Percentiles rank a stretch among this genome's conserved stretches.
These are phyloP conservation scores for Trametes gibbosa DNA, from an alignment of 768 basidiomycete genomes.

Conservation along the genomic window DNA sequence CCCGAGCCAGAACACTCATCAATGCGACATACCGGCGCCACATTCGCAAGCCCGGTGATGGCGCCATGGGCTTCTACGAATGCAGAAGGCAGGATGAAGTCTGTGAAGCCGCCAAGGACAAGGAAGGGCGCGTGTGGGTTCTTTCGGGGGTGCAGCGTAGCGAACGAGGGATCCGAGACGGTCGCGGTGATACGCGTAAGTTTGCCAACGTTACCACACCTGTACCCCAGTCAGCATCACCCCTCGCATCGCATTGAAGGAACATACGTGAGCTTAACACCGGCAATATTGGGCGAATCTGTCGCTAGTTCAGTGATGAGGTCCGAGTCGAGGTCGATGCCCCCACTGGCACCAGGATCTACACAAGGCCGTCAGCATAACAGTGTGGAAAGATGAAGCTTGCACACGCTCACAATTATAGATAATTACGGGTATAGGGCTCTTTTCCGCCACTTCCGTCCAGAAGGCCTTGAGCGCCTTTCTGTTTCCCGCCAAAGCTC, in stretches of 20 bases:
- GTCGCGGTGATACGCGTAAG: constrained; percentile 77
- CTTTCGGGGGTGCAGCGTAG: constrained; percentile 61
- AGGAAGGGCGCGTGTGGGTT: constrained; percentile 67
- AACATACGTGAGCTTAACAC: constrained; percentile 85
- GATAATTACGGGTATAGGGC: constrained; percentile 82
- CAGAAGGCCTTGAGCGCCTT: constrained; percentile 77
- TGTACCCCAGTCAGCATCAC: constrained; percentile 29
- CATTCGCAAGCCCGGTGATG: constrained; percentile 87
- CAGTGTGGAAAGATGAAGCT: neutral
- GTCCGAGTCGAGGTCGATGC: constrained; percentile 90
- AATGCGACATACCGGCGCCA: constrained; percentile 60
- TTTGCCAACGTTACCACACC: constrained; percentile 90
- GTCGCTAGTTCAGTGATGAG: constrained; percentile 75
- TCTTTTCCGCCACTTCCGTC: constrained; percentile 70
- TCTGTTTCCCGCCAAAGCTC: constrained; percentile 57
- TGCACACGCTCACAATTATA: constrained; percentile 71
- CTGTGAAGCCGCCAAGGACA: constrained; percentile 81
- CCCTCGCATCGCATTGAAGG: too few species aligned
- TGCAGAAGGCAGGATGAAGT: constrained; percentile 74
- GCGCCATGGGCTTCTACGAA: constrained; percentile 81
- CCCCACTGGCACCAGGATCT: constrained; percentile 86
- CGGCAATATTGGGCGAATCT: constrained; percentile 74
- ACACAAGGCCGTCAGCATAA: constrained; percentile 12
- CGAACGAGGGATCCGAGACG: constrained; percentile 57
- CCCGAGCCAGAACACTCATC: neutral